Evolutionary conservation across 345 rosid species (phyloP).

Genomic region (rapeseed (Brassica napus)): Da-Ae NC_063437.1:10702501-10703000

Average conservation of each 20-base stretch:
- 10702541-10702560: conserved; percentile 44
- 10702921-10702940: conserved; percentile 93
- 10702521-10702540: conserved; percentile 66
- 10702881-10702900: conserved; percentile 90
- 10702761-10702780: background rate
- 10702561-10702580: conserved; percentile 56
- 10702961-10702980: conserved; percentile 97
- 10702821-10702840: conserved; percentile 93
- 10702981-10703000: conserved; percentile 91
- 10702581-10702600: conserved; percentile 70
- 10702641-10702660: conserved; percentile 98
- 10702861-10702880: conserved; percentile 95
- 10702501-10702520: conserved; percentile 33
- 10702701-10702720: conserved; percentile 93
- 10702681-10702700: conserved; percentile 95
- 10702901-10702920: conserved; percentile 99
- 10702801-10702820: conserved; percentile 94
- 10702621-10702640: conserved; percentile 98
- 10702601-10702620: conserved; percentile 96
- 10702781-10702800: conserved; percentile 59
- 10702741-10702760: conserved; percentile 8
- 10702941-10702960: conserved; percentile 92
- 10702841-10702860: conserved; percentile 95
- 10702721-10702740: background rate
- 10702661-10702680: conserved; percentile 90